A percentile compares a stretch with the other conserved stretches of the same genome.
Conservation (phyloP, 176 grass and related monocot species). For the Musa troglodytarum region DNA sequence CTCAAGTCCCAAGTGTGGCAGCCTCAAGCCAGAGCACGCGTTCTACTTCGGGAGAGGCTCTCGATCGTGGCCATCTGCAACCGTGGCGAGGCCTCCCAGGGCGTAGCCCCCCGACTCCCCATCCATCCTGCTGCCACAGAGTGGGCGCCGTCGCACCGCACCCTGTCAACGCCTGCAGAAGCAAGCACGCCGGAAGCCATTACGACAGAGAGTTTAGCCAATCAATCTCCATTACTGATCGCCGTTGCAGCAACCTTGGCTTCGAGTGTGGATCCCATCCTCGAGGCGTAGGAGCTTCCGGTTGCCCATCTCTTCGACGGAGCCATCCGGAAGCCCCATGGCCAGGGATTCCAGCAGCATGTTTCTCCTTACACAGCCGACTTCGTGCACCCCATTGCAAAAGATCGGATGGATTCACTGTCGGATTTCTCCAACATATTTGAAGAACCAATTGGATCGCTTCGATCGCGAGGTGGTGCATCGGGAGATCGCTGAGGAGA, state of each 20-base stretch:
- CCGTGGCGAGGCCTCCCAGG: constrained; percentile 40
- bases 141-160: constrained; percentile 66
- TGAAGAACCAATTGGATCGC: not conserved
- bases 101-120: constrained; percentile 29
- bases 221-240: not conserved
- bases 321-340: constrained; percentile 47
- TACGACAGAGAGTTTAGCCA: not conserved
- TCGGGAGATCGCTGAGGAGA: not conserved
- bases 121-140: constrained; percentile 54
- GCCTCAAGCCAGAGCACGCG: constrained; percentile 37
- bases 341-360: constrained; percentile 44
- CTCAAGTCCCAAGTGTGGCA: not conserved
- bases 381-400: not conserved
- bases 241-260: constrained; percentile 34
- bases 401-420: not conserved
- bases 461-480: not conserved
- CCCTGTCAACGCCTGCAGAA: constrained; percentile 40
- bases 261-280: constrained; percentile 52
- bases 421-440: not conserved
- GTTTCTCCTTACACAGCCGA: constrained; percentile 36
- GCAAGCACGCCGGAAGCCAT: not conserved
- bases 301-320: constrained; percentile 30
- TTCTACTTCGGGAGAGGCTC: constrained; percentile 36
- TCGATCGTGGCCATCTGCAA: constrained; percentile 27
- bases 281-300: constrained; percentile 33